These are phyloP conservation scores for Microascus cirrosus DNA, from an alignment of 2,329 filamentous ascomycete genomes.

Conservation along the genomic window DNA sequence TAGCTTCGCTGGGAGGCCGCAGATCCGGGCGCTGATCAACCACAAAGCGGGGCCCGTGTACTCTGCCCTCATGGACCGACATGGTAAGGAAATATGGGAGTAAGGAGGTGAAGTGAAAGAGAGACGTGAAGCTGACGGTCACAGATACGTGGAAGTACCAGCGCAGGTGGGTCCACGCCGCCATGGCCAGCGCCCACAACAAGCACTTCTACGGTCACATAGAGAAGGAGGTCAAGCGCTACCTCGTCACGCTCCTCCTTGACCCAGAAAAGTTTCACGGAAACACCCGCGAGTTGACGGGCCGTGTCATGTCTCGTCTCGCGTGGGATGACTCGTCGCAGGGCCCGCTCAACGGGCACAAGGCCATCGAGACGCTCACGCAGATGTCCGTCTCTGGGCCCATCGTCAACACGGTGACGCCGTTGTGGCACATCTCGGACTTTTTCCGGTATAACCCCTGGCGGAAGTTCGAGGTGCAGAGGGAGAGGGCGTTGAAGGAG, in stretches of 20 bases:
- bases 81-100: conserved; percentile 21
- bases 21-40: conserved; percentile 35
- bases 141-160: conserved; percentile 35
- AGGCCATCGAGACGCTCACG: conserved; percentile 32
- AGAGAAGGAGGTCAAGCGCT: conserved; percentile 32
- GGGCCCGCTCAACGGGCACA: conserved; percentile 31
- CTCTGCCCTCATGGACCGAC: conserved; percentile 37
- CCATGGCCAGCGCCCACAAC: conserved; percentile 28
- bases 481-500: conserved; percentile 28
- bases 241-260: conserved; percentile 31
- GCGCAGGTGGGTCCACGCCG: conserved; percentile 39
- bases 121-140: background rate
- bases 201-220: conserved; percentile 35
- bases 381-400: conserved; percentile 41
- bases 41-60: conserved; percentile 37
- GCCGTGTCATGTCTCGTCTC: conserved; percentile 36
- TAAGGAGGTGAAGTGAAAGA: background rate
- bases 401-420: conserved; percentile 37
- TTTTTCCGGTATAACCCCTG: conserved; percentile 29
- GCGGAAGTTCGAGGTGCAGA: conserved; percentile 31
- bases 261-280: conserved; percentile 32
- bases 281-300: conserved; percentile 35
- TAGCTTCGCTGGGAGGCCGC: conserved; percentile 36
- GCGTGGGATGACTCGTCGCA: conserved; percentile 38
- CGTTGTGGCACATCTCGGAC: conserved; percentile 31